Evolutionary conservation across 78 protist species (phyloP).

Genomic region (Dictyostelium capitatum): DNA sequence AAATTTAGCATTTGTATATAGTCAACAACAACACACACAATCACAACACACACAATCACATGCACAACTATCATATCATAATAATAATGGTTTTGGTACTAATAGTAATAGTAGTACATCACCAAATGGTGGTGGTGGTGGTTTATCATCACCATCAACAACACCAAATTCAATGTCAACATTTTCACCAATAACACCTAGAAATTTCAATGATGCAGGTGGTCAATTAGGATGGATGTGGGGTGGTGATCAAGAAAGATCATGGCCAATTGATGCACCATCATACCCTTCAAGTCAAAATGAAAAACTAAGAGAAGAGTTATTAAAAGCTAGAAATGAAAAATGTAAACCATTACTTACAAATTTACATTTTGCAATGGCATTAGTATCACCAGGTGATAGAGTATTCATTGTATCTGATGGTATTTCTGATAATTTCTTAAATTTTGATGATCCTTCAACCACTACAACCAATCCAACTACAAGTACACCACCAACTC

Average conservation of each 20-base stretch:
- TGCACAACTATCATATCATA: background rate
- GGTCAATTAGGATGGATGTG: conserved; percentile 80
- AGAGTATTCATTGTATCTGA: conserved; percentile 60
- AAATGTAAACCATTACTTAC: conserved; percentile 43
- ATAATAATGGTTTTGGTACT: too few relatives aligned
- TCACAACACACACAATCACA: background rate
- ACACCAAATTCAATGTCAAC: background rate
- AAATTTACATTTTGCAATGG: conserved; percentile 71
- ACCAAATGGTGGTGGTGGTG: background rate
- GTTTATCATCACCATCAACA: background rate
- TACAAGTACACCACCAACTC: background rate
- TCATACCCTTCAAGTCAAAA: conserved; percentile 21
- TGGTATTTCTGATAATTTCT: conserved; percentile 68
- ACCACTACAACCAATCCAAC: background rate
- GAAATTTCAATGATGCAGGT: conserved; percentile 80
- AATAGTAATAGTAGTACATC: background rate
- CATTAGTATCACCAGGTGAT: conserved; percentile 60
- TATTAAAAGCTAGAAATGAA: conserved; percentile 28
- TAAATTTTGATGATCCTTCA: conserved; percentile 31
- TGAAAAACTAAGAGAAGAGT: background rate
- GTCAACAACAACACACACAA: background rate
- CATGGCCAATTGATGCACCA: conserved; percentile 54
- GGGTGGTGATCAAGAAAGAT: conserved; percentile 64
- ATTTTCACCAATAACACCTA: background rate
- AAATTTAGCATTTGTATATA: background rate